A percentile compares a stretch with the other conserved stretches of the same genome.
phyloP scores from a whole-genome alignment of 495 filamentous ascomycete genomes.

The Xanthoparmelia taractica region DNA sequence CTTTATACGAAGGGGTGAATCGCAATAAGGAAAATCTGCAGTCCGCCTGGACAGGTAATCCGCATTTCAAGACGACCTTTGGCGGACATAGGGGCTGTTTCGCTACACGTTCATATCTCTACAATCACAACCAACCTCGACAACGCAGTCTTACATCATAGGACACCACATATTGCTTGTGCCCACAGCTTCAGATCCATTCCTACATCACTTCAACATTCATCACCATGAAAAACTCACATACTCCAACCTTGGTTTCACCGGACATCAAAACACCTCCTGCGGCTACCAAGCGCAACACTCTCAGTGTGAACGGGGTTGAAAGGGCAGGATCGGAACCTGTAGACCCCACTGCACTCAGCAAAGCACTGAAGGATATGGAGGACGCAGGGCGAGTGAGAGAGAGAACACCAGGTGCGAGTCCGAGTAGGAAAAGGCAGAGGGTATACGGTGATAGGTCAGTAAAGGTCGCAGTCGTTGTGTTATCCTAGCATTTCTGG shows the following conservation, averaged over 20 bases:
- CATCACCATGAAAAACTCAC: conserved; percentile 12
- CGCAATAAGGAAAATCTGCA: not conserved
- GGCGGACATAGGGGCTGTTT: not conserved
- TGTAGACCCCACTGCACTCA: conserved; percentile 53
- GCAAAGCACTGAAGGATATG: conserved; percentile 55
- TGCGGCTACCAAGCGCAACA: conserved; percentile 35
- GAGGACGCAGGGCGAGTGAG: conserved; percentile 54
- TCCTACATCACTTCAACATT: conserved; percentile 2
- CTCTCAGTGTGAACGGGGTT: conserved; percentile 21
- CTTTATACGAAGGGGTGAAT: not conserved
- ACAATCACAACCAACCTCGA: not conserved
- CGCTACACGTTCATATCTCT: not conserved
- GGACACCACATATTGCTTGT: not conserved
- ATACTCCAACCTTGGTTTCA: conserved; percentile 23
- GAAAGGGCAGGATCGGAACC: conserved; percentile 43
- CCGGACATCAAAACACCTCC: conserved; percentile 40
- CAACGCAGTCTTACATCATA: not conserved
- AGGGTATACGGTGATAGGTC: conserved; percentile 78
- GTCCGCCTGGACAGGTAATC: not conserved
- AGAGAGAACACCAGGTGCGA: conserved; percentile 64
- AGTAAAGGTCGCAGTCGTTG: conserved; percentile 23
- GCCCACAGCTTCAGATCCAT: not conserved
- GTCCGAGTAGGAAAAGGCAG: conserved; percentile 80
- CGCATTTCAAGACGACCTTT: not conserved
- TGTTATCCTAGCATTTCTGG: conserved; percentile 8